Conservation (phyloP, 495 filamentous ascomycete species). For the Pseudomonodictys pantanalensis region DNA sequence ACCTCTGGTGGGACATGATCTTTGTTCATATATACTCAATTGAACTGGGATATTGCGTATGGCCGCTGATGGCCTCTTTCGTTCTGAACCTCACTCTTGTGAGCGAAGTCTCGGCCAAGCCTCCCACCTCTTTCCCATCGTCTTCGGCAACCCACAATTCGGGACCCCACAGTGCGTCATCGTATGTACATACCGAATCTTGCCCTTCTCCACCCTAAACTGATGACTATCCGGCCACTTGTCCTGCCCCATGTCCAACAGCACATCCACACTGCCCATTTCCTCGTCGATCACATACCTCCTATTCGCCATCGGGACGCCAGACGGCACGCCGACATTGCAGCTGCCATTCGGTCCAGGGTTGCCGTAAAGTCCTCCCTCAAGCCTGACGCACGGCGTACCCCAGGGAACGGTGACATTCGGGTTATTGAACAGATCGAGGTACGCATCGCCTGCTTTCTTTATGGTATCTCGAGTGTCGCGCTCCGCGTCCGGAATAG, state of each 20-base stretch:
- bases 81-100: background rate
- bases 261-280: conserved; percentile 21
- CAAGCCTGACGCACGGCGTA: conserved; percentile 43
- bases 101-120: background rate
- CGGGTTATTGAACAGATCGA: conserved; percentile 49
- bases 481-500: conserved; percentile 46
- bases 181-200: conserved; percentile 50
- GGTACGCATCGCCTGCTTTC: conserved; percentile 51
- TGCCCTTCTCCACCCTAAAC: conserved; percentile 51
- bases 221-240: conserved; percentile 50
- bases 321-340: conserved; percentile 16
- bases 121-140: background rate
- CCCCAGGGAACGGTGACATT: conserved; percentile 51
- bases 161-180: conserved; percentile 27
- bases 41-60: no score
- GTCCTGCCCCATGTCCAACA: conserved; percentile 42
- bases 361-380: conserved; percentile 45
- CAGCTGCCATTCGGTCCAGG: conserved; percentile 17
- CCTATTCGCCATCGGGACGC: conserved; percentile 20
- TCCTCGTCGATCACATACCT: conserved; percentile 30
- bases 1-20: no score
- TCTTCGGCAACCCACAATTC: conserved; percentile 12
- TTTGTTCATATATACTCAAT: no score
- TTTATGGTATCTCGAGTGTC: conserved; percentile 49
- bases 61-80: background rate